A percentile compares a stretch with the other conserved stretches of the same genome.
Evolutionary conservation across 371 early-diverging fungal genomes (phyloP).

Genomic region (Smittium culicis): DNA sequence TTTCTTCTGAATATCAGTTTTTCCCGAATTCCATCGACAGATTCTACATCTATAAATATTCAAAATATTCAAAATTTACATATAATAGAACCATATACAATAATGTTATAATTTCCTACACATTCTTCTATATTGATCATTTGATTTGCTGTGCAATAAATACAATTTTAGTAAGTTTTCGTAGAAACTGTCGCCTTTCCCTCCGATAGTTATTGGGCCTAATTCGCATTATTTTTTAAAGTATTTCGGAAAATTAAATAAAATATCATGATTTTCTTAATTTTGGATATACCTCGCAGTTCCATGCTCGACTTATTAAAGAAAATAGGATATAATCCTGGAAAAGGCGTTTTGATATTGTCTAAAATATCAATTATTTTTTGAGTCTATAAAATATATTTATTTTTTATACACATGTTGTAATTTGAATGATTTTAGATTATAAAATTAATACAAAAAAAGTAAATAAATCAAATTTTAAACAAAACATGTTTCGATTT

Average conservation of each 20-base stretch:
- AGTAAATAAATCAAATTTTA: neutral
- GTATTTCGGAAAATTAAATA: neutral
- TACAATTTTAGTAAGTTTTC: constrained; percentile 86
- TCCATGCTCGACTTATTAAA: constrained; percentile 22
- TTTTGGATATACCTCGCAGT: constrained; percentile 6
- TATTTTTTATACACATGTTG: neutral
- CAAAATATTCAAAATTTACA: constrained; percentile 14
- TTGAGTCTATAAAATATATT: neutral
- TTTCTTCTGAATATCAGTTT: constrained; percentile 42
- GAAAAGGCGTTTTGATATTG: constrained; percentile 5
- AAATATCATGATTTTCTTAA: neutral
- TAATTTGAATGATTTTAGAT: neutral
- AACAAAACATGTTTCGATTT: too few relatives aligned
- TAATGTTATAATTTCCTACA: constrained; percentile 28
- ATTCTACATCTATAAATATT: constrained; percentile 13
- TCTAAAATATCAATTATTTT: constrained; percentile 4
- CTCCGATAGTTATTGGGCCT: constrained; percentile 47
- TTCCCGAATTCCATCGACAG: constrained; percentile 53
- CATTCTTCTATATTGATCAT: constrained; percentile 46
- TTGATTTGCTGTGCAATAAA: constrained; percentile 50
- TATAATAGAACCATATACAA: neutral
- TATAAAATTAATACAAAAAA: neutral
- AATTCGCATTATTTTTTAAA: neutral
- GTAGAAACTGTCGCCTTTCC: constrained; percentile 82
- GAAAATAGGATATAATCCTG: constrained; percentile 26